Evolutionary conservation across 2,329 filamentous ascomycete species (phyloP).

Genomic region (Exophiala oligosperma): DNA sequence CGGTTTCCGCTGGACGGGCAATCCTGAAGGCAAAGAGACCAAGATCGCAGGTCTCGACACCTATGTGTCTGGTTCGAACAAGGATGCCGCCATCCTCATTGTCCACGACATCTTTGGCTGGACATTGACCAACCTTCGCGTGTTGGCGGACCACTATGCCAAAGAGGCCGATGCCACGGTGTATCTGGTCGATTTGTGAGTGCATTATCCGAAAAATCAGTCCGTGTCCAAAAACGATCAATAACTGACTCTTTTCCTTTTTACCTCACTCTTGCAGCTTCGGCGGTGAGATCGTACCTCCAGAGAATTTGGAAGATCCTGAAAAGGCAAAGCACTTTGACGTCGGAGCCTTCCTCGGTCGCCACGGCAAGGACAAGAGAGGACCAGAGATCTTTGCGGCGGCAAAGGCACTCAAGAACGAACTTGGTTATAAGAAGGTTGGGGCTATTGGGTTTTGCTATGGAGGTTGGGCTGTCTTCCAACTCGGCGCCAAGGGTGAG

Average conservation of each 20-base stretch:
- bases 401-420: slow-evolving; percentile 37
- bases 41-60: slow-evolving; percentile 36
- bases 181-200: slow-evolving; percentile 42
- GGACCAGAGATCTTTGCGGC: slow-evolving; percentile 37
- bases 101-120: slow-evolving; percentile 50
- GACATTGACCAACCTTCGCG: slow-evolving; percentile 44
- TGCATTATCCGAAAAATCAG: neutral
- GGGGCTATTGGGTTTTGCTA: slow-evolving; percentile 51
- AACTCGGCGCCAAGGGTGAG: slow-evolving; percentile 42
- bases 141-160: slow-evolving; percentile 50
- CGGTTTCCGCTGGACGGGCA: slow-evolving; percentile 45
- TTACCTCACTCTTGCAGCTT: slow-evolving; percentile 25
- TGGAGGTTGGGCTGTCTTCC: slow-evolving; percentile 48
- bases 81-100: slow-evolving; percentile 43
- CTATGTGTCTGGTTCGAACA: slow-evolving; percentile 41
- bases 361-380: slow-evolving; percentile 2
- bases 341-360: slow-evolving; percentile 29
- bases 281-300: slow-evolving; percentile 35
- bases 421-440: slow-evolving; percentile 40
- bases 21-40: slow-evolving; percentile 35
- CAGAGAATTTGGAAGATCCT: slow-evolving; percentile 32
- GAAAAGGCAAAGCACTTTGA: slow-evolving; percentile 38
- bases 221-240: too few species aligned
- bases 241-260: neutral
- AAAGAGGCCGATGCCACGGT: slow-evolving; percentile 43